A percentile compares a stretch with the other conserved stretches of the same genome.
These are phyloP conservation scores for Salix udensis DNA, from an alignment of 345 rosid species.

Conservation along the genomic window DNA sequence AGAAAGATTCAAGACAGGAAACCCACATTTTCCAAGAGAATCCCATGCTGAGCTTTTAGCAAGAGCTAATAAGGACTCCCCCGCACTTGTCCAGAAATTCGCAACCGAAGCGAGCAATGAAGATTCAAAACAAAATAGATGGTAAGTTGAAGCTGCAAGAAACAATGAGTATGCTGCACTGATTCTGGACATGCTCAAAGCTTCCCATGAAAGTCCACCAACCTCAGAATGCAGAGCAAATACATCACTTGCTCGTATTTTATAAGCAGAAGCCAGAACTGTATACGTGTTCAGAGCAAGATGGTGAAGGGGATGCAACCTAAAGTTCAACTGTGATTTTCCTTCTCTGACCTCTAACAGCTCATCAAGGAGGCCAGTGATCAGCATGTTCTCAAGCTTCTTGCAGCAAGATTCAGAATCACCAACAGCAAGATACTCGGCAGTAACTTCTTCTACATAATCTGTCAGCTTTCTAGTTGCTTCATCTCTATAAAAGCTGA, in stretches of 20 bases:
- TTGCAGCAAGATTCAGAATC: constrained; percentile 57
- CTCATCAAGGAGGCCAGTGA: constrained; percentile 34
- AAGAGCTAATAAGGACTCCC: constrained; percentile 55
- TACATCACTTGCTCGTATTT: constrained; percentile 37
- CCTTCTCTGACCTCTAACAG: constrained; percentile 12
- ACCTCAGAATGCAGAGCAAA: constrained; percentile 19
- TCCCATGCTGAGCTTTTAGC: constrained; percentile 34
- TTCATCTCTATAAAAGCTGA: constrained; percentile 30
- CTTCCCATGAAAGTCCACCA: constrained; percentile 24
- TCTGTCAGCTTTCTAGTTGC: constrained; percentile 36
- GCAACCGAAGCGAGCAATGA: constrained; percentile 55
- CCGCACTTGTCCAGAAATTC: constrained; percentile 61
- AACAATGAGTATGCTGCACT: constrained; percentile 72
- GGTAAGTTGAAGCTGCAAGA: constrained; percentile 59
- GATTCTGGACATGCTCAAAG: constrained; percentile 40
- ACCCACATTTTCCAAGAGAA: constrained; percentile 12
- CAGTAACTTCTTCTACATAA: constrained; percentile 44
- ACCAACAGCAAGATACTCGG: constrained; percentile 47
- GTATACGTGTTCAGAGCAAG: constrained; percentile 56
- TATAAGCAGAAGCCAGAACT: constrained; percentile 66
- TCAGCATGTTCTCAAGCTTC: constrained; percentile 56
- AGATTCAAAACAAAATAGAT: constrained; percentile 45
- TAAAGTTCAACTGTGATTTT: constrained; percentile 24
- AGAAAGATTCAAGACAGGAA: constrained; percentile 5
- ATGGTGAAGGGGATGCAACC: constrained; percentile 60